Base-by-base conservation (phyloP, 2,329 filamentous ascomycete species). In the Venturia aucupariae region DNA sequence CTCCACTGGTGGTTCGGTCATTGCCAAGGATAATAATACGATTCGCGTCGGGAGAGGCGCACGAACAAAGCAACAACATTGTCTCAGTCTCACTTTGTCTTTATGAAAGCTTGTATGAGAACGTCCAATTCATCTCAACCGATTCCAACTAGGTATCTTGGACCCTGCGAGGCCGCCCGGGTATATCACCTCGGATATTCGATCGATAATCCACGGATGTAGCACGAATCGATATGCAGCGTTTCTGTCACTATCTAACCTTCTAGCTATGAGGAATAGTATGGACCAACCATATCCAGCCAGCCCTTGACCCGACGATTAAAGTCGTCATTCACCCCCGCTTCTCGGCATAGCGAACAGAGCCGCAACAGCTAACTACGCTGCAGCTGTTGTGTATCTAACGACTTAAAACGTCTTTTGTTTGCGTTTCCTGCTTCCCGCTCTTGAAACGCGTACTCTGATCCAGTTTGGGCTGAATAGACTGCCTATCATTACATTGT, bases 311-410 rank as follows among this genome's bases (percentile, higher is more conserved):
- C 35, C 51, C 51, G 51, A 55, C 15, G 27, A 35, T 55, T 30
- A n/a, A 35, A 55, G 51, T 55, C 51, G 51, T 55, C 51, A 55
- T 35, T n/a, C 51, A 35, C 51, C 51, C 51, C 51, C 51, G 51
- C 51, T 55, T 30, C 30, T 55, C 51, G 51, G 51, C 51, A 55
- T 32, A 55, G 5, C 19, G 15, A 32, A 32, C 19, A 48, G 46
- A 48, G 51, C 51, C 51, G 30, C 51, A 32, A 55, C 51, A 35
- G 17, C 51, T 35, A 35, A 13, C 13, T 13, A 55, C 30, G 30
- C 30, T 35, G 27, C 27, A 35, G 51, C 51, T 55, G 8, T 55
- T 35, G 35, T 55, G 30, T 0, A n/a, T 55, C 1, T 55, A 3
- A 15, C n/a, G 19, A 19, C 30, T 55, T 11, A 1, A 3, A 32